phyloP scores from a whole-genome alignment of 2,329 filamentous ascomycete species.

The Fusarium clavum region DNA sequence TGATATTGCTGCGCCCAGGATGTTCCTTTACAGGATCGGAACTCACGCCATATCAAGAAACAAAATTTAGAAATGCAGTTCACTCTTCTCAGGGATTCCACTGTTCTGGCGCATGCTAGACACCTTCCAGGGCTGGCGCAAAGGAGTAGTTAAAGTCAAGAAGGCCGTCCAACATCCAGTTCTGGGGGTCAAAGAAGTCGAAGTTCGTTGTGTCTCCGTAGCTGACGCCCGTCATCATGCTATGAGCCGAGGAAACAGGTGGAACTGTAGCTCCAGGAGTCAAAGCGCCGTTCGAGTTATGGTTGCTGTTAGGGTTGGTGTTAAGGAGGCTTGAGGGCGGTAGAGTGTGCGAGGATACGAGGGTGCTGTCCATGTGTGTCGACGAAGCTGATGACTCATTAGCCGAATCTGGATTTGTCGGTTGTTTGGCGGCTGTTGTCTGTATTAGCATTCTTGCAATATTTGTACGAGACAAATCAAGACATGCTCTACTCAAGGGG shows the following conservation, averaged over 20 bases:
- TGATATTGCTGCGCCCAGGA: not conserved
- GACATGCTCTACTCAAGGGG: slow-evolving; percentile 44
- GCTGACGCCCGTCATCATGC: slow-evolving; percentile 63
- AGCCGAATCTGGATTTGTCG: slow-evolving; percentile 84
- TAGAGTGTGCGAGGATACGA: slow-evolving; percentile 58
- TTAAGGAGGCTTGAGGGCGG: slow-evolving; percentile 60
- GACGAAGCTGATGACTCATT: slow-evolving; percentile 78
- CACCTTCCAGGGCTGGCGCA: slow-evolving; percentile 65
- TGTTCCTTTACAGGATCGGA: slow-evolving; percentile 13
- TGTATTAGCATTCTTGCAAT: slow-evolving; percentile 39
- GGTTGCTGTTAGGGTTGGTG: slow-evolving; percentile 14
- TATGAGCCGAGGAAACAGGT: slow-evolving; percentile 53
- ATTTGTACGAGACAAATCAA: slow-evolving; percentile 37
- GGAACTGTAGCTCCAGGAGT: slow-evolving; percentile 63
- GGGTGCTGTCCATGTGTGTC: slow-evolving; percentile 71
- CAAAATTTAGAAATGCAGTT: not conserved
- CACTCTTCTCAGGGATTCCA: slow-evolving; percentile 10
- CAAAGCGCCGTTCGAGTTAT: slow-evolving; percentile 61
- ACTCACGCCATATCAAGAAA: slow-evolving; percentile 18
- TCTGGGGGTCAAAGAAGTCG: slow-evolving; percentile 91
- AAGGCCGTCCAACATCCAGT: slow-evolving; percentile 92
- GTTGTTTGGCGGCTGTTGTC: slow-evolving; percentile 77
- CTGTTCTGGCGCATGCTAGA: slow-evolving; percentile 48
- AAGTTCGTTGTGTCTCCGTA: slow-evolving; percentile 78
- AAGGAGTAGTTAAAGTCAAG: slow-evolving; percentile 82